A percentile compares a stretch with the other conserved stretches of the same genome.
Evolutionary conservation across 768 basidiomycete species (phyloP).

Genomic region (Panus rudis): DNA sequence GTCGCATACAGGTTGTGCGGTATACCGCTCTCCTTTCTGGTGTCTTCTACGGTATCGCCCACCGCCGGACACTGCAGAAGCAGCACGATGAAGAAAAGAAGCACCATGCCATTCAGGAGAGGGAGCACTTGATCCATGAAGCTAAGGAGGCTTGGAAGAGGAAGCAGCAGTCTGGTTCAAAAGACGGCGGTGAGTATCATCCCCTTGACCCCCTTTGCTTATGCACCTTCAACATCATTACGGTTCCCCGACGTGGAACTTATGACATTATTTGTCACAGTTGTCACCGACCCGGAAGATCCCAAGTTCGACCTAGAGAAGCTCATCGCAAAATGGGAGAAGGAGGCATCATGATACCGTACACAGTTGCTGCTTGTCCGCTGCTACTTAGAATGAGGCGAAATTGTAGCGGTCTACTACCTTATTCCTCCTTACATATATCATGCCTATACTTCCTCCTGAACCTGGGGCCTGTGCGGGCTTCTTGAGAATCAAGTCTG

Average conservation of each 20-base stretch:
- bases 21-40: conserved; percentile 88
- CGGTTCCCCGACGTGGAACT: not conserved
- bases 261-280: conserved; percentile 32
- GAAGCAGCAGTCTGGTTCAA: conserved; percentile 52
- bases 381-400: not conserved
- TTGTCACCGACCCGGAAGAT: conserved; percentile 91
- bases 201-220: not conserved
- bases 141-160: conserved; percentile 89
- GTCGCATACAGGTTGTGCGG: conserved; percentile 61
- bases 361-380: not conserved
- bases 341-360: conserved; percentile 41
- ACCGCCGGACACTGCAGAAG: conserved; percentile 84
- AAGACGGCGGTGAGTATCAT: conserved; percentile 47
- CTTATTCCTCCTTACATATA: not conserved
- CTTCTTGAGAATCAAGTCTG: no score
- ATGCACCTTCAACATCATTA: conserved; percentile 5
- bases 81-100: conserved; percentile 72
- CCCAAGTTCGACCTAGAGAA: conserved; percentile 96
- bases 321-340: conserved; percentile 70
- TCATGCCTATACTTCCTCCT: no score
- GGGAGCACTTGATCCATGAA: conserved; percentile 72
- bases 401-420: not conserved
- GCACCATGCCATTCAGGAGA: conserved; percentile 62
- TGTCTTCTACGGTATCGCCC: conserved; percentile 85
- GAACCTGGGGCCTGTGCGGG: no score